Percentiles rank a stretch among this genome's conserved stretches.
These are phyloP conservation scores for Saturnispora sanitii DNA, from an alignment of 805 yeast genomes.

Conservation along the genomic window DNA sequence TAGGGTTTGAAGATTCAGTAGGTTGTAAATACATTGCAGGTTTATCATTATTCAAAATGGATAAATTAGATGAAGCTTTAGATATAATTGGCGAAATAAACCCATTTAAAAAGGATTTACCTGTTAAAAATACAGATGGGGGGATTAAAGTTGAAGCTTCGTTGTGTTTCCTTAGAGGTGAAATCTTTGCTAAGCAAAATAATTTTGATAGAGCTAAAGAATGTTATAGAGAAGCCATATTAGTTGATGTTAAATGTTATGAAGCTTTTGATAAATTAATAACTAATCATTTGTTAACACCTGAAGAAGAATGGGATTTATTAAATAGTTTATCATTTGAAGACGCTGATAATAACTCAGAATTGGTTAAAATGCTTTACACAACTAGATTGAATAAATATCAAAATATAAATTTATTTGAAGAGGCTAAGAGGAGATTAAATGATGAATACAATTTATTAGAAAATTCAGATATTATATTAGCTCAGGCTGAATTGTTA, in stretches of 20 bases:
- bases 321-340: conserved; percentile 55
- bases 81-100: conserved; percentile 76
- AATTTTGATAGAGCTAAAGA: conserved; percentile 81
- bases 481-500: conserved; percentile 57
- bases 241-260: conserved; percentile 82
- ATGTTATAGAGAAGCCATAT: conserved; percentile 75
- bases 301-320: conserved; percentile 81
- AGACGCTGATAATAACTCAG: conserved; percentile 70
- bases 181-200: conserved; percentile 71
- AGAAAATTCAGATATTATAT: conserved; percentile 58
- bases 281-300: conserved; percentile 63
- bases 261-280: conserved; percentile 84
- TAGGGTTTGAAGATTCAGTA: conserved; percentile 49
- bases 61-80: conserved; percentile 79
- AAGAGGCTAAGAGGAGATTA: conserved; percentile 57
- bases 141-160: conserved; percentile 85
- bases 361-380: conserved; percentile 67
- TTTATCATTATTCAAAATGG: conserved; percentile 58
- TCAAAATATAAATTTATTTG: conserved; percentile 43
- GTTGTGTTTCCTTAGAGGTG: conserved; percentile 76
- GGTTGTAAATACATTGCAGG: conserved; percentile 78
- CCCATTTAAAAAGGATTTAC: conserved; percentile 43
- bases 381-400: conserved; percentile 69
- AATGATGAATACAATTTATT: conserved; percentile 63
- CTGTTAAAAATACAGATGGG: conserved; percentile 50